phyloP scores from a whole-genome alignment of 2,329 filamentous ascomycete genomes.

The Colletotrichum sp. region DNA sequence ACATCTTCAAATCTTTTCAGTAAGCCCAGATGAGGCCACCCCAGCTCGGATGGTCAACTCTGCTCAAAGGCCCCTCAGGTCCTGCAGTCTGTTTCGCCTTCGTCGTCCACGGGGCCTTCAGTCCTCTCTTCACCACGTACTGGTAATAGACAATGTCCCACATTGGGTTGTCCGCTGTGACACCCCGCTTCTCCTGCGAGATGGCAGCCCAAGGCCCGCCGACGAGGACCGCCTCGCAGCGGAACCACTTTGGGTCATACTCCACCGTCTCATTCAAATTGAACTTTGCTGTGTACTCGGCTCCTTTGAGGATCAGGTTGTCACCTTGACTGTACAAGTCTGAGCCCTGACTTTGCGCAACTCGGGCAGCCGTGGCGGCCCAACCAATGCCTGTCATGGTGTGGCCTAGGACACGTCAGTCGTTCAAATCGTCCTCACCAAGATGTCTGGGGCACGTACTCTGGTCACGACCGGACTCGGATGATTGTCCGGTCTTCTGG shows the following conservation, averaged over 20 bases:
- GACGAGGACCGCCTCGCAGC: slow-evolving; percentile 44
- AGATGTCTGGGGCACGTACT: not conserved
- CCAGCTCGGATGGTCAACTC: slow-evolving; percentile 2
- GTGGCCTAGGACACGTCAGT: slow-evolving; percentile 23
- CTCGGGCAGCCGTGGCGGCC: slow-evolving; percentile 36
- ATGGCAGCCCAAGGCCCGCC: slow-evolving; percentile 39
- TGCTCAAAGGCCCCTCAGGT: not conserved
- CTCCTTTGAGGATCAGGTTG: slow-evolving; percentile 37
- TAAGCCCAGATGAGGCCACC: slow-evolving; percentile 3
- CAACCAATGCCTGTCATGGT: slow-evolving; percentile 35
- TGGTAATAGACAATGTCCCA: slow-evolving; percentile 36
- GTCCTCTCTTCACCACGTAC: slow-evolving; percentile 31
- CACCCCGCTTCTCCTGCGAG: slow-evolving; percentile 30
- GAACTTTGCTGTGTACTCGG: slow-evolving; percentile 43
- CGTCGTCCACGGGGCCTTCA: slow-evolving; percentile 16
- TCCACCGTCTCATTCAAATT: slow-evolving; percentile 38
- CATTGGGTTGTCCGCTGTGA: slow-evolving; percentile 15
- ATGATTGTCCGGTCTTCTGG: slow-evolving; percentile 35
- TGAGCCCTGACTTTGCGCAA: slow-evolving; percentile 37
- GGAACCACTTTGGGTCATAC: slow-evolving; percentile 38
- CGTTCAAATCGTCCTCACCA: rapidly evolving
- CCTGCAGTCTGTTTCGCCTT: slow-evolving; percentile 1
- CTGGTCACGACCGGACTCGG: slow-evolving; percentile 43
- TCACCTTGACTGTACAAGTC: slow-evolving; percentile 36
- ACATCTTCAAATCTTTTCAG: not conserved